Percentiles rank a stretch among this genome's conserved stretches.
These are phyloP conservation scores for Xylariaceae sp. DNA, from an alignment of 2,329 filamentous ascomycete genomes.

Conservation along the genomic window DNA sequence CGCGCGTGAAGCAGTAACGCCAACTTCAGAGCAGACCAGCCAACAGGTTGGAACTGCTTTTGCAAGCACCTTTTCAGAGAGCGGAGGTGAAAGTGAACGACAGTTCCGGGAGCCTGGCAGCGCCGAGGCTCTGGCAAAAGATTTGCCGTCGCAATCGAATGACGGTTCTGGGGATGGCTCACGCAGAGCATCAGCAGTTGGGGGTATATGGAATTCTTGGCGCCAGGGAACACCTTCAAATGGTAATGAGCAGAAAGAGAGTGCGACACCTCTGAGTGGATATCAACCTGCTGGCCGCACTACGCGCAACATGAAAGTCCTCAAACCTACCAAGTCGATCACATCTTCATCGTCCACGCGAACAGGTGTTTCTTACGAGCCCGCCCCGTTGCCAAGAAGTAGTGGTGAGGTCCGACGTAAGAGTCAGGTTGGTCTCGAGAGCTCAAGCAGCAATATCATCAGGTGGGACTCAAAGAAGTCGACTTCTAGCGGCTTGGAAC, in stretches of 20 bases:
- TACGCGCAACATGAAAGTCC: conserved; percentile 78
- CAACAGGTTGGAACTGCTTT: conserved; percentile 26
- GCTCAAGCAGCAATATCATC: conserved; percentile 27
- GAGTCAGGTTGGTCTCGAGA: conserved; percentile 38
- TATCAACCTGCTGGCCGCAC: conserved; percentile 65
- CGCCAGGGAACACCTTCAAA: conserved; percentile 50
- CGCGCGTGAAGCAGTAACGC: conserved; percentile 33
- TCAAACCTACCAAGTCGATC: conserved; percentile 69
- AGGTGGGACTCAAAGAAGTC: conserved; percentile 54
- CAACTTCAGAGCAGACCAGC: conserved; percentile 29
- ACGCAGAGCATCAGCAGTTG: conserved; percentile 32
- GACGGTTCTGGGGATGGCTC: conserved; percentile 20
- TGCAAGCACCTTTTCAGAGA: conserved; percentile 38
- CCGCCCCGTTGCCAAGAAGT: conserved; percentile 39
- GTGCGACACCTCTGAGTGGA: conserved; percentile 49
- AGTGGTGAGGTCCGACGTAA: conserved; percentile 50
- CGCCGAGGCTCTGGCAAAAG: conserved; percentile 24
- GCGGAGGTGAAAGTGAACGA: conserved; percentile 40
- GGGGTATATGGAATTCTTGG: conserved; percentile 68
- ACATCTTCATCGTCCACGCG: conserved; percentile 44
- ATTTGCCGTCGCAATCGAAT: conserved; percentile 18
- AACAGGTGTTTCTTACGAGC: conserved; percentile 50
- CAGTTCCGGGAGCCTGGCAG: conserved; percentile 21
- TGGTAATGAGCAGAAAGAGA: conserved; percentile 51
- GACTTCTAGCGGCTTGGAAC: conserved; percentile 28